Evolutionary conservation across 2,329 filamentous ascomycete species (phyloP).

Genomic region (Xylaria sp.): DNA sequence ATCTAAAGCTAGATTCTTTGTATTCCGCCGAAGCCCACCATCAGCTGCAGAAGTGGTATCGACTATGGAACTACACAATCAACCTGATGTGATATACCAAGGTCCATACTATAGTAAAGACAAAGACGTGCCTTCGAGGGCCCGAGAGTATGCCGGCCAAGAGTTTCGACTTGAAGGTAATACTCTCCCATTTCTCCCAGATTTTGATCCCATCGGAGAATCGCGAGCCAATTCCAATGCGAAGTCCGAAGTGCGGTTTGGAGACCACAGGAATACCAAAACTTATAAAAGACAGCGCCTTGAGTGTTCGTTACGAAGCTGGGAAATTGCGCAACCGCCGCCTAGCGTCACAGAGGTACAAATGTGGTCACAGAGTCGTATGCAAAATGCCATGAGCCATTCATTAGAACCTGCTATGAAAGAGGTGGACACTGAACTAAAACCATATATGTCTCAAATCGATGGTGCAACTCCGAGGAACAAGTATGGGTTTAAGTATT

Average conservation of each 20-base stretch:
- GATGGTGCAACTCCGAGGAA: conserved; percentile 87
- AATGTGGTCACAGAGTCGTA: conserved; percentile 68
- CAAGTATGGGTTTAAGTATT: conserved; percentile 85
- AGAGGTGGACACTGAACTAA: conserved; percentile 41
- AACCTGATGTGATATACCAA: conserved; percentile 81
- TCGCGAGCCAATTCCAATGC: conserved; percentile 67
- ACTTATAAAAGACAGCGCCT: conserved; percentile 63
- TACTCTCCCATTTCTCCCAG: conserved; percentile 81
- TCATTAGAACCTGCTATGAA: conserved; percentile 40
- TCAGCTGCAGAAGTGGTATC: conserved; percentile 58
- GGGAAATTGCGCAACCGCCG: conserved; percentile 80
- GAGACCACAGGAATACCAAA: conserved; percentile 63
- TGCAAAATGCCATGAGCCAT: conserved; percentile 42
- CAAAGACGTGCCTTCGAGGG: conserved; percentile 79
- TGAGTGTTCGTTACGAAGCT: conserved; percentile 72
- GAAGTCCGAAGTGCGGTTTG: conserved; percentile 58
- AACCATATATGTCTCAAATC: conserved; percentile 78
- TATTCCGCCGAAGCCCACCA: conserved; percentile 51
- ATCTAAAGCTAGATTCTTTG: conserved; percentile 46
- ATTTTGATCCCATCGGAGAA: conserved; percentile 75
- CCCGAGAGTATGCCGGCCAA: conserved; percentile 86
- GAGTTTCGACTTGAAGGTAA: conserved; percentile 83
- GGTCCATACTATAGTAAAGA: conserved; percentile 88
- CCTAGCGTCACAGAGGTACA: conserved; percentile 77
- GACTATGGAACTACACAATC: conserved; percentile 67